phyloP scores from a whole-genome alignment of 306 rosid species.

The Sesbania bispinosa region DNA sequence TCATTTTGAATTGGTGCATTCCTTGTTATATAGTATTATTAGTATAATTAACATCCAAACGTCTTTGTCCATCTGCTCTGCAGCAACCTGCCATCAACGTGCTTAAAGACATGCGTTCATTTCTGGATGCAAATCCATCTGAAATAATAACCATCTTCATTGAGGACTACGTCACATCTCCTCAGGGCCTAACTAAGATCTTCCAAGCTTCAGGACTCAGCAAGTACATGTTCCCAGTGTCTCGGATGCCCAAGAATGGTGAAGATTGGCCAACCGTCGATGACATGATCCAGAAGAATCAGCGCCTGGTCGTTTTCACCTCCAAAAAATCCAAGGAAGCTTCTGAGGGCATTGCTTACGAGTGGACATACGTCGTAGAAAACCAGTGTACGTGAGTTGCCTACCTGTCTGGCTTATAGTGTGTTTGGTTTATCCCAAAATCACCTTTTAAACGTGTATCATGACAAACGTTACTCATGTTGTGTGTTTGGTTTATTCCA shows the following conservation, averaged over 20 bases:
- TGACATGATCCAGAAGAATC: constrained; percentile 80
- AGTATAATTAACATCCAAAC: not conserved
- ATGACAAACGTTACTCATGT: no score
- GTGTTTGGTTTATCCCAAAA: no score
- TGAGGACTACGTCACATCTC: constrained; percentile 80
- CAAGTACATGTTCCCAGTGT: constrained; percentile 57
- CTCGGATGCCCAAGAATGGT: constrained; percentile 72
- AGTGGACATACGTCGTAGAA: constrained; percentile 86
- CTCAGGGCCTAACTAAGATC: constrained; percentile 65
- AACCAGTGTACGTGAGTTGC: constrained; percentile 79
- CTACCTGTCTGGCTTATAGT: no score
- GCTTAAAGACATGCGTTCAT: constrained; percentile 55
- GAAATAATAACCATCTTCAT: constrained; percentile 88
- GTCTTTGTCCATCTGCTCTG: not conserved
- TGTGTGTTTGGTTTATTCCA: no score
- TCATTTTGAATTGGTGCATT: not conserved
- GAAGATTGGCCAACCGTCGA: constrained; percentile 81
- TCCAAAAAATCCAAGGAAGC: constrained; percentile 72
- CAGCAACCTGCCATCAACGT: constrained; percentile 80
- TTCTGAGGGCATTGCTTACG: constrained; percentile 77
- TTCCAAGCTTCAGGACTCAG: constrained; percentile 62
- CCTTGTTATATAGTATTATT: not conserved
- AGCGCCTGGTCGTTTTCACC: constrained; percentile 75
- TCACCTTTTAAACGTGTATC: no score
- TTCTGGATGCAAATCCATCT: constrained; percentile 64